Evolutionary conservation across 2,329 filamentous ascomycete genomes (phyloP).

Genomic region (Xylariaceae sp.): DNA sequence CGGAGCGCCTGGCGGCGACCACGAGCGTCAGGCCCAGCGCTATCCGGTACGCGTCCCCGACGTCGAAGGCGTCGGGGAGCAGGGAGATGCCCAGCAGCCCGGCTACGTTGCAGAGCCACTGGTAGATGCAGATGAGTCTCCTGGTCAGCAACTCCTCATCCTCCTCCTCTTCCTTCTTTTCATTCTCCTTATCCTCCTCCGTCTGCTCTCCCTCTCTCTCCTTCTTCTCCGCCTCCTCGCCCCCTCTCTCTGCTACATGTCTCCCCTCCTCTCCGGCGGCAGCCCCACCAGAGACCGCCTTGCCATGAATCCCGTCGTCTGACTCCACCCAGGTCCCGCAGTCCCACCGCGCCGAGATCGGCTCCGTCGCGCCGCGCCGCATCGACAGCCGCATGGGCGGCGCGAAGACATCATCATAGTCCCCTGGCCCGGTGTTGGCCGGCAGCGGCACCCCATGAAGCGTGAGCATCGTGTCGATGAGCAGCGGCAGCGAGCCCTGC

Average conservation of each 20-base stretch:
- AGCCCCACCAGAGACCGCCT: no score
- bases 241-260: not conserved
- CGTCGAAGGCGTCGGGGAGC: conserved; percentile 9
- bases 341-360: no score
- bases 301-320: no score
- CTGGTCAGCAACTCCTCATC: conserved; percentile 4
- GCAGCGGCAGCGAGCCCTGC: conserved; percentile 6
- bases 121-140: conserved; percentile 6
- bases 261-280: not conserved
- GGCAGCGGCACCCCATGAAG: no score
- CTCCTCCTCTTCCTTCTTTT: conserved; percentile 5
- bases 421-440: no score
- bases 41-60: conserved; percentile 7
- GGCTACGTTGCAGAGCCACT: conserved; percentile 15
- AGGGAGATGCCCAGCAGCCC: conserved; percentile 10
- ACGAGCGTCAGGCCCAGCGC: conserved; percentile 9
- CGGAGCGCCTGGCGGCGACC: not conserved
- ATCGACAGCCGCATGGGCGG: not conserved
- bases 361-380: not conserved
- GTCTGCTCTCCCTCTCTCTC: not conserved
- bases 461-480: conserved; percentile 7
- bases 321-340: no score
- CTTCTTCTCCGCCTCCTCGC: not conserved
- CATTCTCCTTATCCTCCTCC: no score
- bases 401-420: no score